Conservation (phyloP, 352 stramenopile species). For the Albugo candida region DNA sequence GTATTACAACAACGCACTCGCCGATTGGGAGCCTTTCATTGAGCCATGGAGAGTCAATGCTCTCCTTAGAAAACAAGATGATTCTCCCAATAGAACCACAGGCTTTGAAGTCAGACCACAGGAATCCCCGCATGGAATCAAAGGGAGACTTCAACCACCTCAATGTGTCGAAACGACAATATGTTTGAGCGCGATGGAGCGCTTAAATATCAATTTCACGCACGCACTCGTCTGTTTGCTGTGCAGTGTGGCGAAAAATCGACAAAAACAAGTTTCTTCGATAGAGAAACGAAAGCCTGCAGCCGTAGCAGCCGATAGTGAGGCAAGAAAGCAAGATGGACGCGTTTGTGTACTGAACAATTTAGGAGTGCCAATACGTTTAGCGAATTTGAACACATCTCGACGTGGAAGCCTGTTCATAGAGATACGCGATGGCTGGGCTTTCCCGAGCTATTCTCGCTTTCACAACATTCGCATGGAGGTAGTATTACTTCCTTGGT, state of each 20-base stretch:
- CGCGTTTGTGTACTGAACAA: constrained; percentile 80
- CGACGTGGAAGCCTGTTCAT: constrained; percentile 58
- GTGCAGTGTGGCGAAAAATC: constrained; percentile 59
- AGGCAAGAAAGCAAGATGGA: constrained; percentile 69
- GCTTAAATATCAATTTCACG: constrained; percentile 75
- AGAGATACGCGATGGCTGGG: constrained; percentile 73
- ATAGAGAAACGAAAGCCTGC: constrained; percentile 56
- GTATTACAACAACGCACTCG: constrained; percentile 78
- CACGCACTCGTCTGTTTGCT: constrained; percentile 63
- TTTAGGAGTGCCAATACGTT: constrained; percentile 65
- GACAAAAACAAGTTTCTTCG: constrained; percentile 47
- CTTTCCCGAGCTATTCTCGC: constrained; percentile 51
- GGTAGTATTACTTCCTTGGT: constrained; percentile 73
- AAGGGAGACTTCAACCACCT: neutral
- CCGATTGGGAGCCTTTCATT: constrained; percentile 76
- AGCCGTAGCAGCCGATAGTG: constrained; percentile 49
- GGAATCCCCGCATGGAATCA: neutral
- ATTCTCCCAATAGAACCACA: neutral
- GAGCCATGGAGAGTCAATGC: constrained; percentile 68
- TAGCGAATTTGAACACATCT: constrained; percentile 77
- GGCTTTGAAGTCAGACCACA: no score
- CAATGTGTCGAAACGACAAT: constrained; percentile 18
- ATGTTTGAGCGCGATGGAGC: constrained; percentile 63
- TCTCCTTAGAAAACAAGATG: constrained; percentile 18
- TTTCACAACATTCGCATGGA: constrained; percentile 75